phyloP scores from a whole-genome alignment of 139 green algal species.

The Yamagishiella unicocca region DNA sequence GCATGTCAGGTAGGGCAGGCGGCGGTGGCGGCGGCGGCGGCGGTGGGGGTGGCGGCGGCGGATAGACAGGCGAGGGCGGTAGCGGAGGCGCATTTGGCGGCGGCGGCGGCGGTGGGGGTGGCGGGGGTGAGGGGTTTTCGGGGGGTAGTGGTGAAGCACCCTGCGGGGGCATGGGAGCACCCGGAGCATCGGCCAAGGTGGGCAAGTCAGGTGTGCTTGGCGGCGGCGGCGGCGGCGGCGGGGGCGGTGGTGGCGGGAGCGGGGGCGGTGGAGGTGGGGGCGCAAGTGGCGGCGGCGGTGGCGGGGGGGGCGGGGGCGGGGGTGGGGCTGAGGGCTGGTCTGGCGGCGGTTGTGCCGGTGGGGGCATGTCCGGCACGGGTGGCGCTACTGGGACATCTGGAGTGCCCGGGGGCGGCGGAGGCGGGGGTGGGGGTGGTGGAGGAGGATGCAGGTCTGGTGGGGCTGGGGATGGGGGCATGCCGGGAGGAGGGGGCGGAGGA shows the following conservation, averaged over 20 bases:
- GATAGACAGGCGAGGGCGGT: background rate
- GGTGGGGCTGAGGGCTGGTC: background rate
- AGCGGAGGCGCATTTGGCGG: background rate
- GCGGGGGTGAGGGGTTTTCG: background rate
- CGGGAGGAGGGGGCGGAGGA: slow-evolving; percentile 3
- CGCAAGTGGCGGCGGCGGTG: background rate
- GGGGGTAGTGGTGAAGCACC: background rate
- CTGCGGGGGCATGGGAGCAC: background rate
- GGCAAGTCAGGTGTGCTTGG: background rate
- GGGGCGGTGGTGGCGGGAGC: background rate
- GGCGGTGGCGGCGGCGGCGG: slow-evolving; percentile 4
- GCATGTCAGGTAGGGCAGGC: background rate
- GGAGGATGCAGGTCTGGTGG: background rate
- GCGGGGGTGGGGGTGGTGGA: slow-evolving; percentile 10
- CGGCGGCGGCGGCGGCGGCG: background rate
- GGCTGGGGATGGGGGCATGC: background rate
- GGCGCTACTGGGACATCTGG: background rate
- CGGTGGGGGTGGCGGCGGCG: background rate
- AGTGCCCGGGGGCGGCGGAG: background rate
- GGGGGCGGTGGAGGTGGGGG: background rate
- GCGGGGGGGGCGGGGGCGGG: background rate
- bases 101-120: background rate
- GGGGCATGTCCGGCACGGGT: background rate
- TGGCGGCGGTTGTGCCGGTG: background rate
- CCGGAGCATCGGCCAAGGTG: background rate